Percentiles rank a stretch among this genome's conserved stretches.
These are phyloP conservation scores for Ophiocordyceps robertsii DNA, from an alignment of 2,329 filamentous ascomycete genomes.

Conservation along the genomic window DNA sequence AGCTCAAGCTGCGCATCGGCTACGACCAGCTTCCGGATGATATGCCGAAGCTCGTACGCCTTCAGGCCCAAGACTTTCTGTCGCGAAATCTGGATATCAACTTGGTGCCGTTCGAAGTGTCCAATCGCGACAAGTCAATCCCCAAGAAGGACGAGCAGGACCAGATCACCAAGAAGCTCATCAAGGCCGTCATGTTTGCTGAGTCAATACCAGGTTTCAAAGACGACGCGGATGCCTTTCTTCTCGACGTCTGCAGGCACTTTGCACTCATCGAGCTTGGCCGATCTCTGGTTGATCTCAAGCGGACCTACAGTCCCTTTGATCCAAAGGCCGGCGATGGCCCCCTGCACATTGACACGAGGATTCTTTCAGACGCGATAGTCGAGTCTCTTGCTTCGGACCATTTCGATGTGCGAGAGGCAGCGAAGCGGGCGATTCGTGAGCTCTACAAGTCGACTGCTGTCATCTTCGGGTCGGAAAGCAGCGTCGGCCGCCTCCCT, in stretches of 20 bases:
- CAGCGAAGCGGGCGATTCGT: conserved; percentile 65
- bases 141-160: conserved; percentile 81
- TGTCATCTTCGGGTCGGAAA: conserved; percentile 65
- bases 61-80: conserved; percentile 79
- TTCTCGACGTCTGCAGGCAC: conserved; percentile 74
- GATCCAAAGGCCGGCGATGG: conserved; percentile 80
- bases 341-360: conserved; percentile 72
- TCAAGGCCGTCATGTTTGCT: conserved; percentile 82
- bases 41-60: conserved; percentile 66
- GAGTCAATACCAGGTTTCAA: conserved; percentile 72
- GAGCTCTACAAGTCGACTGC: conserved; percentile 64
- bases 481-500: conserved; percentile 59
- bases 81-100: conserved; percentile 59
- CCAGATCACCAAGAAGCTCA: conserved; percentile 64
- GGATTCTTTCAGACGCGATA: conserved; percentile 76
- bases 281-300: conserved; percentile 65
- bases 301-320: conserved; percentile 66
- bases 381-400: conserved; percentile 86
- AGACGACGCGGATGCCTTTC: conserved; percentile 58
- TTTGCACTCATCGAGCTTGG: conserved; percentile 86
- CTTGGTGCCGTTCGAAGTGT: conserved; percentile 56
- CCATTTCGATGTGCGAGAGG: conserved; percentile 63
- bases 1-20: conserved; percentile 83
- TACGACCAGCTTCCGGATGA: conserved; percentile 83
- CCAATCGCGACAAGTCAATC: conserved; percentile 71